Conservation (phyloP, 2,329 filamentous ascomycete genomes). For the Fusarium verrucosum region DNA sequence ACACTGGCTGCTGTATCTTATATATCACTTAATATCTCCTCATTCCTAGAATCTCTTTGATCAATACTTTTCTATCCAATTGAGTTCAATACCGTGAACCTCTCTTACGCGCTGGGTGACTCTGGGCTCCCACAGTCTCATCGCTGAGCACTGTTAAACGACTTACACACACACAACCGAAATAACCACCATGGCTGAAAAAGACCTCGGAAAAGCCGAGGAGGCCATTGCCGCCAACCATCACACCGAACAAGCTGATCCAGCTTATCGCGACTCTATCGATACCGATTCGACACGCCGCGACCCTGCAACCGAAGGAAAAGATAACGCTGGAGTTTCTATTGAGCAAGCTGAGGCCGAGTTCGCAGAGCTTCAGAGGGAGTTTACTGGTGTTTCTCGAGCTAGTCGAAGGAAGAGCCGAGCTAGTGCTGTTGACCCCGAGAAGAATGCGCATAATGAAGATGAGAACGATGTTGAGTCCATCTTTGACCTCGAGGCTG, state of each 20-base stretch:
- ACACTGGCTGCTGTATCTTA: slow-evolving; percentile 8
- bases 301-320: slow-evolving; percentile 31
- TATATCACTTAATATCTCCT: slow-evolving; percentile 3
- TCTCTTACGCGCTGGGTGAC: slow-evolving; percentile 40
- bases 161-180: no score
- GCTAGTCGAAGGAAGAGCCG: slow-evolving; percentile 52
- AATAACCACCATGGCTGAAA: slow-evolving; percentile 45
- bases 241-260: slow-evolving; percentile 40
- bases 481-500: slow-evolving; percentile 78
- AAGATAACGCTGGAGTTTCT: slow-evolving; percentile 61
- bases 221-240: slow-evolving; percentile 45
- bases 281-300: slow-evolving; percentile 47
- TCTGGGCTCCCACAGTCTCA: slow-evolving; percentile 42
- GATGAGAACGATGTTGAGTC: slow-evolving; percentile 57
- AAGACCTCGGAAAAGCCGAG: slow-evolving; percentile 43
- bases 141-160: no score
- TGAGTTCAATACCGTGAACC: background rate
- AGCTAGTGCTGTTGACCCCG: slow-evolving; percentile 58
- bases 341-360: slow-evolving; percentile 74
- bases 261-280: slow-evolving; percentile 34
- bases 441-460: slow-evolving; percentile 60
- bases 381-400: slow-evolving; percentile 66
- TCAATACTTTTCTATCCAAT: background rate
- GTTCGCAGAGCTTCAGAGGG: slow-evolving; percentile 72
- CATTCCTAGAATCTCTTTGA: background rate